These are phyloP conservation scores for Lycium barbarum DNA, from an alignment of 257 asterid species.

Conservation along the genomic window DNA sequence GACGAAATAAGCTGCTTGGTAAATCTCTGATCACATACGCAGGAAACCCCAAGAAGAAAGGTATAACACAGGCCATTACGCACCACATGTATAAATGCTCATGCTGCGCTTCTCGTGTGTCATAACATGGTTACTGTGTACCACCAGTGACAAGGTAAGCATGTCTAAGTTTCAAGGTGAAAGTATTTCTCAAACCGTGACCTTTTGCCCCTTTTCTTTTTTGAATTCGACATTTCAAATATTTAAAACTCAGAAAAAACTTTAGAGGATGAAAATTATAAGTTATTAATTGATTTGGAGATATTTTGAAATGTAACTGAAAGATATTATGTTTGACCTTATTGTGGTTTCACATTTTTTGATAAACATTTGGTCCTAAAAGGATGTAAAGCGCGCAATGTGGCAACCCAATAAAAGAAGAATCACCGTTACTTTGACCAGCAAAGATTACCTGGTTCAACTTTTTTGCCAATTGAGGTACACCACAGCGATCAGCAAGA, in stretches of 20 bases:
- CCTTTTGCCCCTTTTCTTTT: neutral
- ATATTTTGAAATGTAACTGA: neutral
- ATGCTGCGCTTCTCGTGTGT: neutral
- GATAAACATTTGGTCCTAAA: neutral
- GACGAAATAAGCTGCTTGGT: constrained; percentile 3
- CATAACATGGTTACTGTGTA: constrained; percentile 3
- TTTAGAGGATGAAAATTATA: neutral
- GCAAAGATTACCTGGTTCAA: constrained; percentile 79
- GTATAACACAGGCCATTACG: neutral
- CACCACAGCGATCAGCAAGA: constrained; percentile 91
- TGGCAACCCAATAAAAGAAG: neutral
- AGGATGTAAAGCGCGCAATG: neutral
- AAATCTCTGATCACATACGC: constrained; percentile 8
- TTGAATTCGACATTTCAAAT: neutral
- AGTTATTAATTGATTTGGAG: constrained; percentile 19
- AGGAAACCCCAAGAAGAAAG: neutral
- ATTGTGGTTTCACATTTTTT: neutral
- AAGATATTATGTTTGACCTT: neutral
- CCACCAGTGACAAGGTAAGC: neutral
- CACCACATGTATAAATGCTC: neutral
- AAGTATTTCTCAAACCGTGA: neutral
- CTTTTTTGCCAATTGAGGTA: constrained; percentile 96
- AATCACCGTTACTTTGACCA: constrained; percentile 35
- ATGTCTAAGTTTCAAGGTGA: constrained; percentile 3
- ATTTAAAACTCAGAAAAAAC: neutral